These are phyloP conservation scores for Wickerhamomyces rabaulensis DNA, from an alignment of 805 yeast genomes.

Conservation along the genomic window DNA sequence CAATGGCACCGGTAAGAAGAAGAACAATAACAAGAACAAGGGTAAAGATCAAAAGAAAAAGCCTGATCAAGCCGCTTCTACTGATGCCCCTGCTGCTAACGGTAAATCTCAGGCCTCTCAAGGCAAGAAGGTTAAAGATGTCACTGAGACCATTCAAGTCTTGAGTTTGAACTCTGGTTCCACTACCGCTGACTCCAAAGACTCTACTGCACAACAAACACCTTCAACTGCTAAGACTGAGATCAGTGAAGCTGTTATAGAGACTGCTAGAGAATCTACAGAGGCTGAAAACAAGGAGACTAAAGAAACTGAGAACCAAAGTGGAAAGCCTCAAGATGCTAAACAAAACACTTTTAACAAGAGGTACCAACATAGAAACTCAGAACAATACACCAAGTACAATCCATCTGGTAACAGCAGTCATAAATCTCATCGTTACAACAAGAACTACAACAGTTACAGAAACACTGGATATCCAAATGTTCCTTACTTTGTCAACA, in stretches of 20 bases:
- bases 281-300: background rate
- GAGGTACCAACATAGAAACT: conserved; percentile 14
- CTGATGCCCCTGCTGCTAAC: background rate
- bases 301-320: background rate
- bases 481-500: conserved; percentile 11
- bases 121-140: background rate
- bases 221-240: background rate
- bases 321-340: background rate
- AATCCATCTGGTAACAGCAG: conserved; percentile 1
- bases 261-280: background rate
- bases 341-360: conserved; percentile 5
- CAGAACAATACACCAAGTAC: conserved; percentile 13
- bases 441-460: conserved; percentile 7
- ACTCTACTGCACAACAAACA: background rate
- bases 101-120: background rate
- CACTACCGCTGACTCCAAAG: background rate
- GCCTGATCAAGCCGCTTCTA: background rate
- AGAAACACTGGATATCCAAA: conserved; percentile 15
- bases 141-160: background rate
- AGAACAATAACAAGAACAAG: background rate
- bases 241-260: background rate
- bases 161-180: background rate
- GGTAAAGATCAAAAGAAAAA: background rate
- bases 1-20: conserved; percentile 1
- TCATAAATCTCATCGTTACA: conserved; percentile 9